phyloP scores from a whole-genome alignment of 208 protist genomes.

The Leishmania gerbilli region DNA sequence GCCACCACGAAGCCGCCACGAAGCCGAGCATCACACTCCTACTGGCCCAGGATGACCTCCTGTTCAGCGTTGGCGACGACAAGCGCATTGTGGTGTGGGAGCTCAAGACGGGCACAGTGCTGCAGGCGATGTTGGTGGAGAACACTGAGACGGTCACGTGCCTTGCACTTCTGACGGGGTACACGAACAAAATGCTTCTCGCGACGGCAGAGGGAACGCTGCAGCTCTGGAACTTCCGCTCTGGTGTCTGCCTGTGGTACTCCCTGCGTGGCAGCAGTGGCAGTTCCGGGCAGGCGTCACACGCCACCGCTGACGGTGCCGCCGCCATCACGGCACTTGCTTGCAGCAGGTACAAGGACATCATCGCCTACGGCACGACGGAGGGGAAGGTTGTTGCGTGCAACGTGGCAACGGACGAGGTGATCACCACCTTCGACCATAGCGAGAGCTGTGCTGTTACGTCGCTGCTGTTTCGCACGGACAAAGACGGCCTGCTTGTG shows the following conservation, averaged over 20 bases:
- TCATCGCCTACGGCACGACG: conserved; percentile 84
- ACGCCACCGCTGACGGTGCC: background rate
- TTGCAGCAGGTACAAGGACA: conserved; percentile 80
- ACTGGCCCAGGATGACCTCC: conserved; percentile 77
- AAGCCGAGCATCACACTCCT: conserved; percentile 53
- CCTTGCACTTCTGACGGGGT: conserved; percentile 58
- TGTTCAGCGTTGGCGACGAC: conserved; percentile 78
- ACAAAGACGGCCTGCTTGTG: conserved; percentile 75
- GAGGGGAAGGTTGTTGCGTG: conserved; percentile 67
- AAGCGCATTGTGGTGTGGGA: conserved; percentile 74
- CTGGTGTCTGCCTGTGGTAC: conserved; percentile 74
- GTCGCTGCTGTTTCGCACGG: conserved; percentile 77
- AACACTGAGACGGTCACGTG: conserved; percentile 60
- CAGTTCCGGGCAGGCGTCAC: conserved; percentile 2
- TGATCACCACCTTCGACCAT: conserved; percentile 76
- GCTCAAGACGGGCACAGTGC: conserved; percentile 61
- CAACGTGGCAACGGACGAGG: conserved; percentile 66
- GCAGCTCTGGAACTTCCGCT: conserved; percentile 90
- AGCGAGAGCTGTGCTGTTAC: conserved; percentile 66
- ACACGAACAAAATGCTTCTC: conserved; percentile 88
- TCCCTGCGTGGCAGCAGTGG: conserved; percentile 12
- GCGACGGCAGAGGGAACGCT: conserved; percentile 75
- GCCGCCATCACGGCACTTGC: conserved; percentile 56
- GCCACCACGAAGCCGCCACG: conserved; percentile 52
- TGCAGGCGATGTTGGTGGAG: conserved; percentile 67